Evolutionary conservation across 352 stramenopile species (phyloP).

Genomic region (Thraustotheca clavata): DNA sequence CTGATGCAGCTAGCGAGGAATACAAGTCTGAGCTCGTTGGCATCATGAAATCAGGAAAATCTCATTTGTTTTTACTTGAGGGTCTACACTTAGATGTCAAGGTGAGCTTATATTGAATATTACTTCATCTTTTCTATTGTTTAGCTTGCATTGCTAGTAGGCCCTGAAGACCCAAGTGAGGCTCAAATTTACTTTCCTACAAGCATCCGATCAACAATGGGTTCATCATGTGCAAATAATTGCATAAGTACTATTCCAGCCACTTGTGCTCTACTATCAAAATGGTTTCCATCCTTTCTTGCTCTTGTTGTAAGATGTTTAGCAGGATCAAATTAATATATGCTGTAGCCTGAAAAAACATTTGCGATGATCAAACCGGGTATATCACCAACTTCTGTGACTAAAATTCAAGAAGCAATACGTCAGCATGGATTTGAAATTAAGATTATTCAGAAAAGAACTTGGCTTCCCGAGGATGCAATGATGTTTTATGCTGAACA

Average conservation of each 20-base stretch:
- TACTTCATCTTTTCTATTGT: not conserved
- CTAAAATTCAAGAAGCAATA: slow-evolving; percentile 34
- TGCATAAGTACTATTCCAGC: not conserved
- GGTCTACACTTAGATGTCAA: slow-evolving; percentile 33
- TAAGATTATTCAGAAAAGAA: slow-evolving; percentile 30
- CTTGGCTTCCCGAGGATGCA: slow-evolving; percentile 39
- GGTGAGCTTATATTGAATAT: slow-evolving; percentile 22
- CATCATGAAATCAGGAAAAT: not conserved
- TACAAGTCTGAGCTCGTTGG: slow-evolving; percentile 8
- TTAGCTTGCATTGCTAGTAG: slow-evolving; percentile 26
- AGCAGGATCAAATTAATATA: not conserved
- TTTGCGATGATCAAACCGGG: slow-evolving; percentile 61
- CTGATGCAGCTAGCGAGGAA: not conserved
- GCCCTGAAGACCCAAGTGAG: slow-evolving; percentile 27
- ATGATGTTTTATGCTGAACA: slow-evolving; percentile 56
- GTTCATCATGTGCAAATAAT: slow-evolving; percentile 8
- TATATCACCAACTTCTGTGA: slow-evolving; percentile 27
- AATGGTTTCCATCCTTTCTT: slow-evolving; percentile 11
- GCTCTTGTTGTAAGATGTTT: not conserved
- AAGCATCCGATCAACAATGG: slow-evolving; percentile 34
- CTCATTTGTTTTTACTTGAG: slow-evolving; percentile 31
- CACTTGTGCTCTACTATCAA: not conserved
- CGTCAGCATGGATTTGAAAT: slow-evolving; percentile 42
- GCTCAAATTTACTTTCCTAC: slow-evolving; percentile 40
- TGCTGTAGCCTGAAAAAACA: slow-evolving; percentile 28